Base-by-base conservation (phyloP, 1,284 basidiomycete species). In the Naganishia cerealis region DNA sequence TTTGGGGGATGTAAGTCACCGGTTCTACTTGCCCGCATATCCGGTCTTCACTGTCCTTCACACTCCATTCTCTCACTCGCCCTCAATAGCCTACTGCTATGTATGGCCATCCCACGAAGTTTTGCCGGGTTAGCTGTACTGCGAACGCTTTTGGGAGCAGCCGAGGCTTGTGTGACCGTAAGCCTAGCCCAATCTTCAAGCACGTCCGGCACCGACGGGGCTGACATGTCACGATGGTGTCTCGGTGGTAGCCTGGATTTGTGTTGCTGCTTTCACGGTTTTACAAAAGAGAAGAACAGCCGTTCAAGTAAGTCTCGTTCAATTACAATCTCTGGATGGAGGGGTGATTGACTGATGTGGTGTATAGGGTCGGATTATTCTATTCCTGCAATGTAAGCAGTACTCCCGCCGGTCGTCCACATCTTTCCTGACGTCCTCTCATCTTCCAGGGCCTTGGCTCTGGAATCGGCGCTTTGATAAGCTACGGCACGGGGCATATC, bases 201-300 rank as follows among this genome's bases (percentile, higher is more conserved):
- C 12, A 33, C 15, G 21, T 29, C 21, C 10, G 8, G 33, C 18
- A 13, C 13, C 5, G 18, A 10, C 10, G 4, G 39, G 36, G 6
- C 24, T 57, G 42, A 46, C 29, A 33, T 33, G 29, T 33, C 42
- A 21, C 7, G 29, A 33, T 33, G 29, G 33, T 29, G 39, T 10
- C 13, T 48, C 12, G 24, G 21, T 38, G n/a, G 13, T 36, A 67
- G 2, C 80, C 80, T 3, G 79, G 76, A 0, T 81, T 81, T 55
- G 71, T 78, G 8, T 68, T 80, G 18, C 72, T 81, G 61, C 75
- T 77, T 15, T 73, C 73, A 16, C 72, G 75, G 12, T 81, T 77
- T 69, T 81, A 80, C 67, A 74, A 71, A 59, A 66, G 75, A 8
- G 75, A 76, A 40, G 79, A 81, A 67, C 79, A 81, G 70, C 75